Conservation (phyloP, 805 yeast species). For the Candida fluviatilis region DNA sequence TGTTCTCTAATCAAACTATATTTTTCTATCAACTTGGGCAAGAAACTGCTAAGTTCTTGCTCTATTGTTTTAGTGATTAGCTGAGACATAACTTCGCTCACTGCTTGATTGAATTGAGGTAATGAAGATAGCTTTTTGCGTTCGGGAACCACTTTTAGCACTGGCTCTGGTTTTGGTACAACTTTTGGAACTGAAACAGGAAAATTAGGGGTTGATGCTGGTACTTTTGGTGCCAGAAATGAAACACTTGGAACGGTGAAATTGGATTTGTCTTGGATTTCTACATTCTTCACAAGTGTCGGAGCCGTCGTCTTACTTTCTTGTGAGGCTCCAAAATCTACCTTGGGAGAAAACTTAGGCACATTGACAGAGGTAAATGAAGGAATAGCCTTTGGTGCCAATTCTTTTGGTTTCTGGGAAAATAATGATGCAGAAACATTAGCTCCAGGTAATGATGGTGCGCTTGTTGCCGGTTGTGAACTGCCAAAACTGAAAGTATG, state of each 20-base stretch:
- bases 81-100: conserved; percentile 14
- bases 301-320: background rate
- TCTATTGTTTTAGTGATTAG: conserved; percentile 19
- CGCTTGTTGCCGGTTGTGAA: too few relatives aligned
- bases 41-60: conserved; percentile 19
- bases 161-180: background rate
- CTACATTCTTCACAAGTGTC: too few relatives aligned
- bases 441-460: background rate
- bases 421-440: background rate
- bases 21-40: conserved; percentile 21
- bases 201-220: background rate
- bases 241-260: too few relatives aligned
- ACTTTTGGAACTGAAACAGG: background rate
- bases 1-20: conserved; percentile 20
- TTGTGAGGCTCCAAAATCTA: background rate
- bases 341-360: background rate
- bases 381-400: background rate
- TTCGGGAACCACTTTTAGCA: conserved; percentile 2
- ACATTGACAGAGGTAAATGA: background rate
- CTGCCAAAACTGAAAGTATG: background rate
- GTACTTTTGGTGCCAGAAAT: too few relatives aligned
- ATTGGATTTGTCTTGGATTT: too few relatives aligned
- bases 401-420: background rate
- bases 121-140: conserved; percentile 19
- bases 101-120: conserved; percentile 25